phyloP scores from a whole-genome alignment of 257 asterid genomes.

The Penstemon eatonii region DNA sequence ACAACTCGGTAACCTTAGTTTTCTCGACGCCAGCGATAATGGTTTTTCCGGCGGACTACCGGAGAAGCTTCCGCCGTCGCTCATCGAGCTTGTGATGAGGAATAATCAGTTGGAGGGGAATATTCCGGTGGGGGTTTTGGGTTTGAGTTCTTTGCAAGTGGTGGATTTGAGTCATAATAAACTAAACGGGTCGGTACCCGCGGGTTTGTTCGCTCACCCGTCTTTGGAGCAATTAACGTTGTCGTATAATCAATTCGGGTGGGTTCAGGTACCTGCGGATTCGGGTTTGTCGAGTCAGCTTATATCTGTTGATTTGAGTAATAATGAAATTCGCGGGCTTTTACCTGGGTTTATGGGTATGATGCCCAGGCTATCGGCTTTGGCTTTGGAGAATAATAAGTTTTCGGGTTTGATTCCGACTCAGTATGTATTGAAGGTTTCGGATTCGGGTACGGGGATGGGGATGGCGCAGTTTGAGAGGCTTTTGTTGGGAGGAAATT shows the following conservation, averaged over 20 bases:
- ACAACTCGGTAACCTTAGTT: conserved; percentile 43
- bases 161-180: conserved; percentile 75
- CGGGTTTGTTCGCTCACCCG: conserved; percentile 70
- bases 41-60: conserved; percentile 66
- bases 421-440: conserved; percentile 48
- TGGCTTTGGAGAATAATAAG: conserved; percentile 63
- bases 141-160: conserved; percentile 46
- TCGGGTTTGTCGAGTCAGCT: conserved; percentile 52
- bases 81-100: conserved; percentile 51
- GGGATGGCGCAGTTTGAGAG: conserved; percentile 57
- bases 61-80: conserved; percentile 46
- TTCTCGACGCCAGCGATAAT: conserved; percentile 74
- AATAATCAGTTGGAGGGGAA: conserved; percentile 57
- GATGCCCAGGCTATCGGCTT: conserved; percentile 68
- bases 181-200: conserved; percentile 63
- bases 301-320: conserved; percentile 66
- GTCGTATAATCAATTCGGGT: conserved; percentile 55
- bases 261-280: conserved; percentile 46
- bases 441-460: conserved; percentile 47
- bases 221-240: conserved; percentile 66
- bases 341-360: conserved; percentile 77
- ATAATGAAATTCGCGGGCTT: conserved; percentile 61
- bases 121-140: conserved; percentile 40
- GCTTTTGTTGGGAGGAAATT: conserved; percentile 80
- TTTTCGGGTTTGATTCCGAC: conserved; percentile 66